Conservation (phyloP, 2,329 filamentous ascomycete genomes). For the Apiospora phragmitis region DNA sequence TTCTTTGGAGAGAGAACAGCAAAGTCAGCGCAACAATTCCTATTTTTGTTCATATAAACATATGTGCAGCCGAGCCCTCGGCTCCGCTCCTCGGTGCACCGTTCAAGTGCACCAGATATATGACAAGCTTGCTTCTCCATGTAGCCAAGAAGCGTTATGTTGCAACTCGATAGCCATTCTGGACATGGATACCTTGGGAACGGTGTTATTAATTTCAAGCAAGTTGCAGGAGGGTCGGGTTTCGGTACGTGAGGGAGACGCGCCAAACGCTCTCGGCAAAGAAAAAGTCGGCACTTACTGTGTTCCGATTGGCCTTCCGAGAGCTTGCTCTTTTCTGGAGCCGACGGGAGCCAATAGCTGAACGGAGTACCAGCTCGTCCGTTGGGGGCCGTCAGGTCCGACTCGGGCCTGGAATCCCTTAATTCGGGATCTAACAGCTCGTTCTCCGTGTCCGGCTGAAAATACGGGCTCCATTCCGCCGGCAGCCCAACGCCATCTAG, state of each 20-base stretch:
- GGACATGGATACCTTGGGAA: slow-evolving; percentile 10
- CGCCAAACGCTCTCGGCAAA: background rate
- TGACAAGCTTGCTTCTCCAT: slow-evolving; percentile 6
- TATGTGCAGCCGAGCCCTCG: slow-evolving; percentile 7
- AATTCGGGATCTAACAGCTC: slow-evolving; percentile 24
- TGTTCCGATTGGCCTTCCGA: slow-evolving; percentile 22
- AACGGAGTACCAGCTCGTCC: slow-evolving; percentile 35
- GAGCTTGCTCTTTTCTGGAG: slow-evolving; percentile 30
- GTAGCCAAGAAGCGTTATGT: slow-evolving; percentile 6
- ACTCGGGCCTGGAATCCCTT: slow-evolving; percentile 17
- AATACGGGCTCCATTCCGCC: slow-evolving; percentile 40
- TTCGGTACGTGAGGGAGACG: background rate
- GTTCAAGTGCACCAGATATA: background rate
- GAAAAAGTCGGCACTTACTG: slow-evolving; percentile 18
- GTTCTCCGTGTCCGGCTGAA: slow-evolving; percentile 28
- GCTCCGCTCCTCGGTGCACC: background rate
- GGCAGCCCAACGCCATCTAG: slow-evolving; percentile 38
- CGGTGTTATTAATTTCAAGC: slow-evolving; percentile 12
- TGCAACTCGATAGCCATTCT: slow-evolving; percentile 8
- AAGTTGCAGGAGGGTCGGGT: background rate
- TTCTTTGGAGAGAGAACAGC: slow-evolving; percentile 12
- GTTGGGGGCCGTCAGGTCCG: slow-evolving; percentile 16
- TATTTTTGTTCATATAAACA: slow-evolving; percentile 9
- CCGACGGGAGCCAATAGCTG: slow-evolving; percentile 39
- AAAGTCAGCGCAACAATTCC: slow-evolving; percentile 6